Evolutionary conservation across 495 filamentous ascomycete species (phyloP), one percentile per base, ranked within the genome.

Genomic region (Daldinia caldariorum): DNA sequence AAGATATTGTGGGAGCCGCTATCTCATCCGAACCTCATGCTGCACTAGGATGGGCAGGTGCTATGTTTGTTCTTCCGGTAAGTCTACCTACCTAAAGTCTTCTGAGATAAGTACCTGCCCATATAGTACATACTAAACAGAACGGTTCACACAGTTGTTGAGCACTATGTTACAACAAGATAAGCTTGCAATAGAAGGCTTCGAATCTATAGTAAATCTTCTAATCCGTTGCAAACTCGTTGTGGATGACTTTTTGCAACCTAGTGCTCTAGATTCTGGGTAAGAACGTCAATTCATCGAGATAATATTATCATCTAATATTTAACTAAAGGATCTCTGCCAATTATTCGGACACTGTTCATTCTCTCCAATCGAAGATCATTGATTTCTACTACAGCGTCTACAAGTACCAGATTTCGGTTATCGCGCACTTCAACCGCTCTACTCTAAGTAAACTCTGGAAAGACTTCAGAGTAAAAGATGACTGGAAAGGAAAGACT

Each of bases 11-110:
- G 16, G 50, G 4, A 56, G 31, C 58, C 18, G 64, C 58, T 0
- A 61, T 67, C 50, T 67, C 64, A 57, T 49, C 64, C 49, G 57
- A 61, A 16, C 64, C 64, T 38, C 31, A 49, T 51, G 58, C 58
- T 9, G 58, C 65, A 31, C 13, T 67, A 41, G 58, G 58, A 14
- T 67, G 58, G 58, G 65, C 65, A 10, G 65, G 65, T 20, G 58
- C 61, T 39, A 61, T 57, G 58, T 49, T 57, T 16, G 22, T 67
- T 50, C 39, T 67, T 14, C 65, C 65, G 1, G 65, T 61, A 56
- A 67, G 57, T 41, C 8, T 20, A 31, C 31, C 32, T 29, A 31
- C 29, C 8, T 34, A 20, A 20, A 31, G 18, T 35, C 1, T 38
- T 45, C 39, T 29, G 8, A 16, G 14, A 2, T n/a, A 29, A n/a